Base-by-base conservation (phyloP, 1,139 yeast species). In the Magnusiomyces paraingens region DNA sequence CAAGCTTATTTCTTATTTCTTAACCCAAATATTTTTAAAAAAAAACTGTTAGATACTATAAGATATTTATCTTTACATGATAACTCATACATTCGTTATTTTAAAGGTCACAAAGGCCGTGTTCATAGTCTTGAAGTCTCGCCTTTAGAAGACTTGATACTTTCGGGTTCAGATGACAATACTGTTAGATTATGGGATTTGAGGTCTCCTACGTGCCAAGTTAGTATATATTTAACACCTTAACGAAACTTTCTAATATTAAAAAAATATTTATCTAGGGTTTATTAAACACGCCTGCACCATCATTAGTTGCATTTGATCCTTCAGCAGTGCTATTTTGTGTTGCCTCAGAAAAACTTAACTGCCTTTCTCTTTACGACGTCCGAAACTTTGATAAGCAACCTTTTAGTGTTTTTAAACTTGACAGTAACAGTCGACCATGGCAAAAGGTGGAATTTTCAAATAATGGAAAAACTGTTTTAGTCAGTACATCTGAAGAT, bases 181-280 rank as follows among this genome's bases (percentile, higher is more conserved):
- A 82, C 96, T 0, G 88, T 90, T 2, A 80, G 94, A 59, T 60
- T 87, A 6, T 93, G 99, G 99, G 98, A 93, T 66, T 67, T 86
- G 45, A 73, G 91, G 60, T 73, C 84, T 0, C 65, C 72, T 2
- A 60, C 64, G n/a, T 62, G 64, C 46, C 67, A 59, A 53, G 49
- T 43, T 20, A 10, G 46, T 20, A 12, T 3, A 12, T 21, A 26
- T 26, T 36, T 17, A 20, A 18, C 36, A 15, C 21, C 26, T 22
- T n/a, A 26, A 21, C 21, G 32, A 10, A 50, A 4, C 32, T 5
- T 26, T 26, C 32, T 26, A 26, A 49, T 15, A 55, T 58, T 14
- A 6, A n/a, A 29, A 22, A 35, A 48, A 8, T 50, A 55, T 6
- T 80, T 21, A 8, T 15, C 21, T 43, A 78, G 54, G 95, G 95